Conservation (phyloP, 257 asterid species). For the Solanum piurae region DNA sequence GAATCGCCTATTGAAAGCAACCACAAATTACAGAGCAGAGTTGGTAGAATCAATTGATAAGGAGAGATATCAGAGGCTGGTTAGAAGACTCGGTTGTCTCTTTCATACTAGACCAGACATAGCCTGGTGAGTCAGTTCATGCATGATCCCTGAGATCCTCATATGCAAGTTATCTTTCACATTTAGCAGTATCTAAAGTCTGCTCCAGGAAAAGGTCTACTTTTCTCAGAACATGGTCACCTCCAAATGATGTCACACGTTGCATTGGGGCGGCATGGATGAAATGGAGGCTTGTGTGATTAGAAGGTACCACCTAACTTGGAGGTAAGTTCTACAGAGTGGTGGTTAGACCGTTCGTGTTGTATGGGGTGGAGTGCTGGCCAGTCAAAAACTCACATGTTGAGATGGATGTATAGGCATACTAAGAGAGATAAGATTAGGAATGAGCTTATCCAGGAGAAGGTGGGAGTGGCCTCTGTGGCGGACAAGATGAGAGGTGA, state of each 20-base stretch:
- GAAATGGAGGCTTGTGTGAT: no score
- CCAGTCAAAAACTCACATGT: no score
- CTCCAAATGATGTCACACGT: background rate
- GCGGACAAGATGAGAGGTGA: no score
- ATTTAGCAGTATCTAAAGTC: background rate
- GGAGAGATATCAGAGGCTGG: background rate
- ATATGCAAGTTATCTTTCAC: background rate
- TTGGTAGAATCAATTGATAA: background rate
- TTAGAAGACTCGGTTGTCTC: background rate
- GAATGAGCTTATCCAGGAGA: no score
- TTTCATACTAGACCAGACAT: background rate
- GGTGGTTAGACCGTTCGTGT: no score
- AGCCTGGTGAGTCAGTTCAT: background rate
- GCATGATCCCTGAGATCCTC: background rate
- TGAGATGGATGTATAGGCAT: no score
- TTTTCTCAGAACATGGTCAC: background rate
- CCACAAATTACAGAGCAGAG: background rate
- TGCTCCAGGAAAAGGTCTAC: background rate
- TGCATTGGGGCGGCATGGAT: no score
- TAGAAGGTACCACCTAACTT: no score
- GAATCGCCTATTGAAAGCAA: background rate
- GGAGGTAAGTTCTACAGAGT: no score
- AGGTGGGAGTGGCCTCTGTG: no score
- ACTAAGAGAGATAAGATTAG: no score
- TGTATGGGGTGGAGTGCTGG: no score